Conservation (phyloP, 352 stramenopile species). For the Phytopythium montanum region DNA sequence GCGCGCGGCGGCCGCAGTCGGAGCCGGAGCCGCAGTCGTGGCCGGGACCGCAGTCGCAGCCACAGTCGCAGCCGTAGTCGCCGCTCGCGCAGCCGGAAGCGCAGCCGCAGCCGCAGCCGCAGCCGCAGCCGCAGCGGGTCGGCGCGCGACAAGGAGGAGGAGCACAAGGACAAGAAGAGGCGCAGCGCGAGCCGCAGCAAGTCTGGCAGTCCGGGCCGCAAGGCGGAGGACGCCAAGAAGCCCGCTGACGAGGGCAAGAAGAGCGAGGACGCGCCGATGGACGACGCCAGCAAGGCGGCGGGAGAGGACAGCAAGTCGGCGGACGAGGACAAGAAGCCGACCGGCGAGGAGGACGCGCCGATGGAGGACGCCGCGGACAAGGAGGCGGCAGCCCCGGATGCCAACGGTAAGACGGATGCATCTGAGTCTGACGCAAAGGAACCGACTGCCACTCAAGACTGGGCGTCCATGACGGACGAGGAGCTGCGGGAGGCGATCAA, state of each 20-base stretch:
- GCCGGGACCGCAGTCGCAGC: slow-evolving; percentile 28
- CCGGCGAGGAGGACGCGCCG: slow-evolving; percentile 5
- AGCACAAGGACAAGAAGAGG: slow-evolving; percentile 23
- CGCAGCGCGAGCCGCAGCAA: slow-evolving; percentile 24
- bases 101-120: slow-evolving; percentile 24
- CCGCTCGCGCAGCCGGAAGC: slow-evolving; percentile 26
- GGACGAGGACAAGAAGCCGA: background rate
- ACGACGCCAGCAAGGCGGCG: slow-evolving; percentile 8
- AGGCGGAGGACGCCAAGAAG: slow-evolving; percentile 14
- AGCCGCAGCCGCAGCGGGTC: slow-evolving; percentile 22
- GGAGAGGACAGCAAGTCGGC: slow-evolving; percentile 8
- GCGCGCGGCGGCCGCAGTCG: slow-evolving; percentile 20
- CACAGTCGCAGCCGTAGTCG: slow-evolving; percentile 17
- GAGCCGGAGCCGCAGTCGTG: slow-evolving; percentile 36
- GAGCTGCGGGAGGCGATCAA: slow-evolving; percentile 18
- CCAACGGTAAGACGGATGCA: slow-evolving; percentile 19
- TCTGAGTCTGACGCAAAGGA: slow-evolving; percentile 13
- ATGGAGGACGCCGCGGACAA: slow-evolving; percentile 11
- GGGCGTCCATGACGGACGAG: slow-evolving; percentile 19
- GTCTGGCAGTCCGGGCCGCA: slow-evolving; percentile 14
- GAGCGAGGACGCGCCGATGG: slow-evolving; percentile 7
- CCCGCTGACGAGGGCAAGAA: background rate
- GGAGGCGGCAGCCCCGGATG: slow-evolving; percentile 6
- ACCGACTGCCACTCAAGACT: slow-evolving; percentile 14
- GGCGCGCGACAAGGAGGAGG: slow-evolving; percentile 9